Evolutionary conservation across 768 basidiomycete genomes (phyloP).

Genomic region (Pisolithus tinctorius): DNA sequence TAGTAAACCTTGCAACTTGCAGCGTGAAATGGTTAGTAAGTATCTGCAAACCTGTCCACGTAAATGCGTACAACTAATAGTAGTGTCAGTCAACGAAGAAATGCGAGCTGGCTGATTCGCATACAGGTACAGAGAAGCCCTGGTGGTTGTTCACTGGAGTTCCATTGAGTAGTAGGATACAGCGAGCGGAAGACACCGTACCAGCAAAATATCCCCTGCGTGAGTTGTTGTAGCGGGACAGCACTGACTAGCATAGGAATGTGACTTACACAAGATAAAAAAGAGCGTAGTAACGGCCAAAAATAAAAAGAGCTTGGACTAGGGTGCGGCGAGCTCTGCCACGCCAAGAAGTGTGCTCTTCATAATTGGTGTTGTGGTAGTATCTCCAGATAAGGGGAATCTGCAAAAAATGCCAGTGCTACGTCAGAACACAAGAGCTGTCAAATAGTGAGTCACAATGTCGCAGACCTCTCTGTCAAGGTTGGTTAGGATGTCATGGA

Average conservation of each 20-base stretch:
- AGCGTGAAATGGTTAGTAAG: background rate
- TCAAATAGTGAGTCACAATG: background rate
- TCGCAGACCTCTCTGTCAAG: conserved; percentile 12
- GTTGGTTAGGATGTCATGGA: conserved; percentile 10
- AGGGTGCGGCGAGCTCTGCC: conserved; percentile 5
- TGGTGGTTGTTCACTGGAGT: background rate
- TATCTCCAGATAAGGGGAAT: conserved; percentile 14
- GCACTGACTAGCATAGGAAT: too few relatives aligned
- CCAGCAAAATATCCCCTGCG: too few relatives aligned
- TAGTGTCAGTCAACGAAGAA: conserved; percentile 2
- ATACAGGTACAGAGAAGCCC: background rate
- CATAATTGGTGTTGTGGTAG: background rate
- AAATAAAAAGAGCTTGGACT: conserved; percentile 13
- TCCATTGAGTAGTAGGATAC: background rate
- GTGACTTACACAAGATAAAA: conserved; percentile 12
- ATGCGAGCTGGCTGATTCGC: background rate
- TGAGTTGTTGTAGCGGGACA: too few relatives aligned
- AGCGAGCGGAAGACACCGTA: too few relatives aligned
- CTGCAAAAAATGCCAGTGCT: background rate
- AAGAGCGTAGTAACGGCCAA: conserved; percentile 20
- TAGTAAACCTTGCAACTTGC: conserved; percentile 18
- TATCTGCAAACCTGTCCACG: background rate
- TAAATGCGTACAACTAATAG: background rate
- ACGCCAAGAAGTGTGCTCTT: background rate
- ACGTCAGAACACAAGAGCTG: background rate